Base-by-base conservation (phyloP, 2,329 filamentous ascomycete species). In the Truncatella angustata region DNA sequence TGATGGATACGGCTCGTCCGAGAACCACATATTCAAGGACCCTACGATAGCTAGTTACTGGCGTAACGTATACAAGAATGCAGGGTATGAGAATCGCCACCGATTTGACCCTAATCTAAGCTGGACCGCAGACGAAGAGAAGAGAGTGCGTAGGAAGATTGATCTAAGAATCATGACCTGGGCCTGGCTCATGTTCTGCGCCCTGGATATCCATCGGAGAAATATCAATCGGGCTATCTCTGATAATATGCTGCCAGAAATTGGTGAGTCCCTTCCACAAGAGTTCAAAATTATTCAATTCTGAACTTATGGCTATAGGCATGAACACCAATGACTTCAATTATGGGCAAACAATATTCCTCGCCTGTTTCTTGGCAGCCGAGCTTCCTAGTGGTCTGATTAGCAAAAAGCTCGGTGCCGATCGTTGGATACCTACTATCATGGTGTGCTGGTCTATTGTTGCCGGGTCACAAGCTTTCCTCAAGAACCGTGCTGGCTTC, bases 321-420 rank as follows among this genome's bases (percentile, higher is more conserved):
- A 49, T 10, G 14, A 43, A 11, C 7, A 39, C 9, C 37, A 40
- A 65, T 55, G 70, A 77, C 51, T 80, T 76, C 60, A 84, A 83
- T 58, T 64, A 75, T 14, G 81, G 81, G 21, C 73, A 82, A 60
- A 79, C 77, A 0, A 73, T 84, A 40, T 84, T 82, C 56, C 70
- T 74, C 0, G 62, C 81, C 3, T 73, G 73, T 0, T 84, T 84
- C 56, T 65, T 85, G 2, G 66, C 73, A 4, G 80, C 82, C 0
- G 83, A 86, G 58, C 66, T 86, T 2, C 83, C 83, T 0, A 85
- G 81, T 0, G 82, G 86, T 58, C 71, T 86, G 6, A 60, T 86
- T 12, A 78, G 74, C 43, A 86, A 86, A 63, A 77, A 75, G 59
- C 56, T 67, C 0, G 65, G 64, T 0, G 64, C 65, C 5, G 64